Conservation (phyloP, 345 rosid species). For the Fremontodendron californicum region DNA sequence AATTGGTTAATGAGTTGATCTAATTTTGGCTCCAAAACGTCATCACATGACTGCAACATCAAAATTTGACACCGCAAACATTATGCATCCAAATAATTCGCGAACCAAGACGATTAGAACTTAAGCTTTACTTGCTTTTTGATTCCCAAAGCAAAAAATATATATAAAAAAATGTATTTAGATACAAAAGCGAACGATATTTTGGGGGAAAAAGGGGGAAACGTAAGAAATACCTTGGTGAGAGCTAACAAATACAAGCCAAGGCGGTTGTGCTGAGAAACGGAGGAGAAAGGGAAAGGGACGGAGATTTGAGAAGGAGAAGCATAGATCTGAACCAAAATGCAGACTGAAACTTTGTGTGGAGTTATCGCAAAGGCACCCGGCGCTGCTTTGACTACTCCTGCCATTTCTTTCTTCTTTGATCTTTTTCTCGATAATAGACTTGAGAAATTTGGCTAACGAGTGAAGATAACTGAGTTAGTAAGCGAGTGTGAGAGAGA, state of each 20-base stretch:
- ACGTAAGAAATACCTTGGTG: slow-evolving; percentile 50
- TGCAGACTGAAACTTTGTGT: slow-evolving; percentile 82
- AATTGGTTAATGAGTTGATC: slow-evolving; percentile 64
- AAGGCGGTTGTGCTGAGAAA: slow-evolving; percentile 89
- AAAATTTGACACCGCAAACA: background rate
- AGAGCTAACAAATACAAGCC: slow-evolving; percentile 75
- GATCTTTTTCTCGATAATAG: background rate
- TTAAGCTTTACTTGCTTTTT: background rate
- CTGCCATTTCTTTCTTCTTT: slow-evolving; percentile 37
- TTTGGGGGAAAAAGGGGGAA: background rate
- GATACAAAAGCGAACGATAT: background rate
- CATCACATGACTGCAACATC: slow-evolving; percentile 66
- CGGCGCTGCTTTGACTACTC: slow-evolving; percentile 36
- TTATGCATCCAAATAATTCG: background rate
- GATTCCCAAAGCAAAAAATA: background rate
- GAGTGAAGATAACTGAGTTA: background rate
- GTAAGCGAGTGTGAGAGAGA: background rate
- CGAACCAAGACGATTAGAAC: background rate
- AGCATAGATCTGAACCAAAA: slow-evolving; percentile 73
- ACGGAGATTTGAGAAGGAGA: slow-evolving; percentile 57
- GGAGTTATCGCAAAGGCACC: slow-evolving; percentile 66
- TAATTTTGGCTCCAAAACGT: slow-evolving; percentile 74
- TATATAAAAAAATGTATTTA: background rate
- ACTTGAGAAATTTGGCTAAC: background rate
- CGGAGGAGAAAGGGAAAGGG: slow-evolving; percentile 74